Percentiles rank a stretch among this genome's conserved stretches.
Conservation (phyloP, 306 rosid genomes). For the Trifolium fragiferum region DNA sequence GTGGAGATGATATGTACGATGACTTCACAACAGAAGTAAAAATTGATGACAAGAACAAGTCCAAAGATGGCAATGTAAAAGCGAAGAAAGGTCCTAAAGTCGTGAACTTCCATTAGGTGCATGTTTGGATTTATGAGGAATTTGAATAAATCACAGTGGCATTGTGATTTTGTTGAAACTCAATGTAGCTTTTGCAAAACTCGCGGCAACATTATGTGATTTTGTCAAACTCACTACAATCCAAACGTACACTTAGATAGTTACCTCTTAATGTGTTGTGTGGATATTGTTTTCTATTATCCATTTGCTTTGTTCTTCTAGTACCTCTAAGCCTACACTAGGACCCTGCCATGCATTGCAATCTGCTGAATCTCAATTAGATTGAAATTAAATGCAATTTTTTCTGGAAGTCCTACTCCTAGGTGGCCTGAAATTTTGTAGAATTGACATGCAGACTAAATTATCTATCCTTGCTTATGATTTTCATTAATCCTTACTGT, state of each 20-base stretch:
- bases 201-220: neutral
- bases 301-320: conserved; percentile 17
- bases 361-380: conserved; percentile 33
- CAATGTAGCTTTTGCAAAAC: neutral
- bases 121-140: neutral
- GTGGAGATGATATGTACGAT: conserved; percentile 92
- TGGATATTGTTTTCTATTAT: conserved; percentile 25
- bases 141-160: neutral
- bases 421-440: conserved; percentile 7
- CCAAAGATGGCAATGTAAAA: conserved; percentile 48
- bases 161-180: neutral
- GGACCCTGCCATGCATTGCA: conserved; percentile 27
- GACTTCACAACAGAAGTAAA: conserved; percentile 61
- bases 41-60: conserved; percentile 45
- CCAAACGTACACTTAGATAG: conserved; percentile 17
- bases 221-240: neutral
- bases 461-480: conserved; percentile 4
- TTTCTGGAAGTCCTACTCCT: neutral
- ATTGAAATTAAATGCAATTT: conserved; percentile 24
- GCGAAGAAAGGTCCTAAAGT: conserved; percentile 72
- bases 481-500: neutral
- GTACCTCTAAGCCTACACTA: conserved; percentile 8
- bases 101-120: conserved; percentile 60
- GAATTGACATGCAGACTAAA: conserved; percentile 22
- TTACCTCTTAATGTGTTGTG: conserved; percentile 7